Evolutionary conservation across 1,284 basidiomycete species (phyloP).

Genomic region (Meripilus lineatus): DNA sequence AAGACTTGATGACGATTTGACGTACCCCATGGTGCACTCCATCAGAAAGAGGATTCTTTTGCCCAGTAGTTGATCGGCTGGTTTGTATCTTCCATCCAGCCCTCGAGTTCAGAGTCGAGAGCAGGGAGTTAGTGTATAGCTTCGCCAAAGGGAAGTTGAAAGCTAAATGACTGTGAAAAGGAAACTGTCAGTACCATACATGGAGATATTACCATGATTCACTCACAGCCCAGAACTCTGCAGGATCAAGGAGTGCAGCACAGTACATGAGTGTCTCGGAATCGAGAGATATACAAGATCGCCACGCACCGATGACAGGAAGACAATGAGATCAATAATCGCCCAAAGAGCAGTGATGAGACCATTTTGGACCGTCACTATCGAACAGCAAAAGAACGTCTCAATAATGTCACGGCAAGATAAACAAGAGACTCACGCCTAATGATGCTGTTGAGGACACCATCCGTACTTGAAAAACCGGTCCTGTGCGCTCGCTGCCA

Average conservation of each 20-base stretch:
- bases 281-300: no score
- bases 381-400: neutral
- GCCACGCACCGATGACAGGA: constrained; percentile 24
- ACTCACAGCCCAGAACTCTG: no score
- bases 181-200: no score
- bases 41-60: neutral
- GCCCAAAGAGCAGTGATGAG: constrained; percentile 31
- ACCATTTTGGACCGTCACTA: constrained; percentile 33
- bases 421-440: constrained; percentile 30
- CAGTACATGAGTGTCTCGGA: no score
- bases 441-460: constrained; percentile 37
- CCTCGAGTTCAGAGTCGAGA: constrained; percentile 31
- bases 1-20: no score
- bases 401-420: neutral
- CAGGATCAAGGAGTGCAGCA: no score
- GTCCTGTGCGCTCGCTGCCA: constrained; percentile 37
- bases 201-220: no score
- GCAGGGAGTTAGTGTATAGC: constrained; percentile 30
- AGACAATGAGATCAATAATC: constrained; percentile 26
- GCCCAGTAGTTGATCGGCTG: neutral
- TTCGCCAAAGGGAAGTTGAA: constrained; percentile 30
- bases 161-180: constrained; percentile 26
- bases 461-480: constrained; percentile 30
- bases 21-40: neutral
- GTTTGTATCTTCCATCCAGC: constrained; percentile 24